Conservation (phyloP, 192 early-diverging fungal species). For the Coemansia interrupta region DNA sequence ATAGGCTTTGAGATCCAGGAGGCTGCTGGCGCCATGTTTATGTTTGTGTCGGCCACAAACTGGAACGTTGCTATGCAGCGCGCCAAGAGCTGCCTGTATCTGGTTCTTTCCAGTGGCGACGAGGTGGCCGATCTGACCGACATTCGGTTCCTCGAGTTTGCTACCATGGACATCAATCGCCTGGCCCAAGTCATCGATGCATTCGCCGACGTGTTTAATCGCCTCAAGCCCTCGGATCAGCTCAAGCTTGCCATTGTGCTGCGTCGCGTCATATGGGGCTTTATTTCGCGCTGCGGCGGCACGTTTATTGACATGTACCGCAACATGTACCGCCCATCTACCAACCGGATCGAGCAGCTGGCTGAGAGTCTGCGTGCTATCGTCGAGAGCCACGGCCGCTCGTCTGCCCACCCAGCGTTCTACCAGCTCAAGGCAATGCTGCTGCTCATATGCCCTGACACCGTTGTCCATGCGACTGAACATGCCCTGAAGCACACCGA, state of each 20-base stretch:
- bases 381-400: constrained; percentile 61
- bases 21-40: constrained; percentile 77
- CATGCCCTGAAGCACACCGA: constrained; percentile 57
- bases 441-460: constrained; percentile 81
- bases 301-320: constrained; percentile 81
- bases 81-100: constrained; percentile 63
- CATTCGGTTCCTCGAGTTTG: constrained; percentile 82
- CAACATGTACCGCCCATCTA: constrained; percentile 33
- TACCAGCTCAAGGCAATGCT: constrained; percentile 90
- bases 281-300: constrained; percentile 80
- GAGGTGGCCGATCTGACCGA: constrained; percentile 75
- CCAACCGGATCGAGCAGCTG: constrained; percentile 33
- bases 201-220: constrained; percentile 40
- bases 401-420: constrained; percentile 64
- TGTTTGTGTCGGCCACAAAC: constrained; percentile 85
- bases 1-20: constrained; percentile 67
- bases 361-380: constrained; percentile 31
- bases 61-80: constrained; percentile 78
- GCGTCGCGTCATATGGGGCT: constrained; percentile 86
- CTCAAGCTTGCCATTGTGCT: constrained; percentile 71
- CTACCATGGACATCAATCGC: constrained; percentile 71
- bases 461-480: constrained; percentile 40
- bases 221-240: constrained; percentile 69
- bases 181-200: constrained; percentile 63
- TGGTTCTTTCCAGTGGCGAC: constrained; percentile 61